Conservation (phyloP, 345 rosid species). For the Eucalyptus cloeziana region DNA sequence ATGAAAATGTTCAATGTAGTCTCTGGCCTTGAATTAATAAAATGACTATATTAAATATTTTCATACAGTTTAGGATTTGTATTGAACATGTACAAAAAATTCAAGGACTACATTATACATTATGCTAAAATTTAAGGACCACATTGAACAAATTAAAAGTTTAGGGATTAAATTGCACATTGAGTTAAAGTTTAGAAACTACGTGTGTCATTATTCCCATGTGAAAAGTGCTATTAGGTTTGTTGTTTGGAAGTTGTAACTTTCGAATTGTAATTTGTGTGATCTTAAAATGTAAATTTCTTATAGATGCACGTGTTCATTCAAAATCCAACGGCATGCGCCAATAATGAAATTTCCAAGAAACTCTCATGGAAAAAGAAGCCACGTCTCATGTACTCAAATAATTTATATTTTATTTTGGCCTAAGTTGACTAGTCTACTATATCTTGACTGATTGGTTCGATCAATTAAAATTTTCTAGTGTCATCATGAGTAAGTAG, state of each 20-base stretch:
- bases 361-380: neutral
- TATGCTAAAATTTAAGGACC: no score
- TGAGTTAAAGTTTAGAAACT: fast-evolving
- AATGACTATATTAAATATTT: no score
- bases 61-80: no score
- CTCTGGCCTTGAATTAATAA: no score
- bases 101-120: no score
- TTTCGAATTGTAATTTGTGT: no score
- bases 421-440: neutral
- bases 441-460: neutral
- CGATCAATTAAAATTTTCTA: neutral
- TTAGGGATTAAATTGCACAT: fast-evolving
- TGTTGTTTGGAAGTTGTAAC: no score
- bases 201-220: no score
- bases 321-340: neutral
- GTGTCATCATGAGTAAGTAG: neutral
- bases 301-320: neutral
- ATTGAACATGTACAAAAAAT: no score
- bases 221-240: no score
- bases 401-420: neutral
- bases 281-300: neutral
- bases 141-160: no score
- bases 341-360: neutral
- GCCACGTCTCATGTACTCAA: neutral
- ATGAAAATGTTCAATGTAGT: no score